Evolutionary conservation across 306 rosid species (phyloP).

Genomic region (Casuarina cunninghamiana): DNA sequence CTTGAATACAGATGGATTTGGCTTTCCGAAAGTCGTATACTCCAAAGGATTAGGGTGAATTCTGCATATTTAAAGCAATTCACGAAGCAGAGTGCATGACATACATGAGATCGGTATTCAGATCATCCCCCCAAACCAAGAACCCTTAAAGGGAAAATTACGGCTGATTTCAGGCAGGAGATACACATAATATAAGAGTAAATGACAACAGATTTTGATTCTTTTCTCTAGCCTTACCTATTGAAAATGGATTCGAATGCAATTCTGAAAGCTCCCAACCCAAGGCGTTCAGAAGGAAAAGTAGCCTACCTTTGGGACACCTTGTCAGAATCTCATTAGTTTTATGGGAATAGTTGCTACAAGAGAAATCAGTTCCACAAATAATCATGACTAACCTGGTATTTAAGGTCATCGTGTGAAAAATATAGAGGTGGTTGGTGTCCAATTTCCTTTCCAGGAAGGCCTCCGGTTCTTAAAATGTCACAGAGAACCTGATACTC

Average conservation of each 20-base stretch:
- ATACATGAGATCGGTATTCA: slow-evolving; percentile 2
- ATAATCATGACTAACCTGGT: slow-evolving; percentile 63
- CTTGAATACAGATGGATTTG: slow-evolving; percentile 76
- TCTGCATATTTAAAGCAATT: slow-evolving; percentile 42
- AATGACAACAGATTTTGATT: neutral
- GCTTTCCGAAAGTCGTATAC: slow-evolving; percentile 79
- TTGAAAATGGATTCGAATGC: slow-evolving; percentile 87
- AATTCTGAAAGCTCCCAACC: slow-evolving; percentile 97
- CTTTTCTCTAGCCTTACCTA: slow-evolving; percentile 45
- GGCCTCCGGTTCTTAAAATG: slow-evolving; percentile 87
- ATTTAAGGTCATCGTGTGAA: slow-evolving; percentile 86
- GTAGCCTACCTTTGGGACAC: slow-evolving; percentile 71
- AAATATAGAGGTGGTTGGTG: slow-evolving; percentile 71
- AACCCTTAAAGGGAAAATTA: neutral
- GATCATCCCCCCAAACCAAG: neutral
- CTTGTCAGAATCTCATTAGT: slow-evolving; percentile 44
- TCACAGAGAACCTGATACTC: slow-evolving; percentile 79
- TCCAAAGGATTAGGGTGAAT: slow-evolving; percentile 55
- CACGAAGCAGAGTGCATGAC: slow-evolving; percentile 15
- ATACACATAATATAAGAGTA: neutral
- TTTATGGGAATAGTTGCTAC: slow-evolving; percentile 19
- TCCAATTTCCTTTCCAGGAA: slow-evolving; percentile 73
- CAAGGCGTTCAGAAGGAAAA: slow-evolving; percentile 91
- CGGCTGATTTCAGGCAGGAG: neutral
- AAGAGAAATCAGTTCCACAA: neutral